phyloP scores from a whole-genome alignment of 192 early-diverging fungal genomes.

The Coemansia pectinata region DNA sequence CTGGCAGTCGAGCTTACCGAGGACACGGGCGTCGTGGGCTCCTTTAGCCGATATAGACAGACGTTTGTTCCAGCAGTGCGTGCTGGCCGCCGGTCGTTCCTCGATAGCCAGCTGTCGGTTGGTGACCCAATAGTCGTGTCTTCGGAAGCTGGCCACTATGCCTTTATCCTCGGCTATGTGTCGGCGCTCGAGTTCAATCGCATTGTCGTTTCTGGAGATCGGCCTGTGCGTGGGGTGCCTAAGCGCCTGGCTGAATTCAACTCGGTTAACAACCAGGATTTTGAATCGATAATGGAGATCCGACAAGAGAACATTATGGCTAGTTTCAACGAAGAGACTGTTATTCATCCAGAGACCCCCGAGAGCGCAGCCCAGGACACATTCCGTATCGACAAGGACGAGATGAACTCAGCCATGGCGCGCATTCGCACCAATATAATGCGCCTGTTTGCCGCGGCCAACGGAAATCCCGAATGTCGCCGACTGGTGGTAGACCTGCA shows the following conservation, averaged over 20 bases:
- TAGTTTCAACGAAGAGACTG: conserved; percentile 16
- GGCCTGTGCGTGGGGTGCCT: conserved; percentile 67
- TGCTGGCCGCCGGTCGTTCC: conserved; percentile 23
- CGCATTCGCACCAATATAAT: conserved; percentile 77
- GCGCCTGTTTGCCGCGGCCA: conserved; percentile 59
- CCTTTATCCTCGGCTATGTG: conserved; percentile 77
- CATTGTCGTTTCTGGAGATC: conserved; percentile 63
- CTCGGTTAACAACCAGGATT: conserved; percentile 58
- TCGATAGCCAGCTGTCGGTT: conserved; percentile 45
- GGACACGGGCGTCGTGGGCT: conserved; percentile 28
- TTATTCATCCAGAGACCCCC: conserved; percentile 30
- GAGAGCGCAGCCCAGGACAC: conserved; percentile 31
- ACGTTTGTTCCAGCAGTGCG: conserved; percentile 22
- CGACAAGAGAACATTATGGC: conserved; percentile 13
- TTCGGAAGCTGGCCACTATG: conserved; percentile 68
- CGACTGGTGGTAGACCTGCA: conserved; percentile 79
- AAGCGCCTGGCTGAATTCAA: conserved; percentile 60
- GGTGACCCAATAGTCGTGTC: conserved; percentile 87
- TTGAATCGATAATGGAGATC: conserved; percentile 46
- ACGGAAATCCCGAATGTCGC: conserved; percentile 59
- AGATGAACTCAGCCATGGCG: conserved; percentile 67
- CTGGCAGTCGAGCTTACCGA: conserved; percentile 24
- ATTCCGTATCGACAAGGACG: conserved; percentile 84
- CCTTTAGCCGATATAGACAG: conserved; percentile 39
- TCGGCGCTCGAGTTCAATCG: conserved; percentile 50